Evolutionary conservation across 495 filamentous ascomycete species (phyloP).

Genomic region (Ascodesmis nigricans): DNA sequence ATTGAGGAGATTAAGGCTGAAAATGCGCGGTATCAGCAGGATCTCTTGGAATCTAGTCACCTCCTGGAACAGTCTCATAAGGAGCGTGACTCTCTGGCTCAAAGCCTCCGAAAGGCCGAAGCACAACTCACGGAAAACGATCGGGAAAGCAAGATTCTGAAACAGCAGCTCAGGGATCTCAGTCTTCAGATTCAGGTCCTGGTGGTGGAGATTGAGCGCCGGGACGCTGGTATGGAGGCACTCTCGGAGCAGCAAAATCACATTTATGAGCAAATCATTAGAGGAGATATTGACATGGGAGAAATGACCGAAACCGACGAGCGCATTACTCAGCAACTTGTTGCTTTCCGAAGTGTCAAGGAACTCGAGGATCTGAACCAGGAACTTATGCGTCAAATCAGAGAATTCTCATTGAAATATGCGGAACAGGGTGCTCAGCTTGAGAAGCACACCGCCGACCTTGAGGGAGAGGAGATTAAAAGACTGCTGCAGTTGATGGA

Average conservation of each 20-base stretch:
- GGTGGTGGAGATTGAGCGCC: conserved; percentile 54
- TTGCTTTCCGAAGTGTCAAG: conserved; percentile 58
- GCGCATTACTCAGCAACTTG: conserved; percentile 65
- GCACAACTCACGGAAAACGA: conserved; percentile 43
- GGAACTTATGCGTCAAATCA: conserved; percentile 54
- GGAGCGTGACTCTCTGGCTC: conserved; percentile 35
- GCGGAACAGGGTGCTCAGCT: conserved; percentile 67
- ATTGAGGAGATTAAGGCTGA: conserved; percentile 46
- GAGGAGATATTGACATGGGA: conserved; percentile 40
- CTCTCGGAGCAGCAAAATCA: conserved; percentile 40
- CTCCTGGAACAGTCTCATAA: conserved; percentile 36
- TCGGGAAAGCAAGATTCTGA: conserved; percentile 56
- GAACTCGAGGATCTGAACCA: conserved; percentile 80
- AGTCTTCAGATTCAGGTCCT: conserved; percentile 76
- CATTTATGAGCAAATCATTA: conserved; percentile 45
- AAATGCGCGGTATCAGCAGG: conserved; percentile 41
- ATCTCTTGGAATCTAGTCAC: conserved; percentile 62
- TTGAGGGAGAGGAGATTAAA: conserved; percentile 39
- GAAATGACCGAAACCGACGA: conserved; percentile 58
- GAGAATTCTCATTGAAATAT: conserved; percentile 69
- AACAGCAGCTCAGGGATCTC: conserved; percentile 73
- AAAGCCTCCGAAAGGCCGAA: conserved; percentile 48
- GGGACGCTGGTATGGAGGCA: conserved; percentile 53
- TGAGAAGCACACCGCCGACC: conserved; percentile 49
- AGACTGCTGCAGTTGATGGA: conserved; percentile 14